phyloP scores from a whole-genome alignment of 2,329 filamentous ascomycete genomes.

The Trichoderma sp. region DNA sequence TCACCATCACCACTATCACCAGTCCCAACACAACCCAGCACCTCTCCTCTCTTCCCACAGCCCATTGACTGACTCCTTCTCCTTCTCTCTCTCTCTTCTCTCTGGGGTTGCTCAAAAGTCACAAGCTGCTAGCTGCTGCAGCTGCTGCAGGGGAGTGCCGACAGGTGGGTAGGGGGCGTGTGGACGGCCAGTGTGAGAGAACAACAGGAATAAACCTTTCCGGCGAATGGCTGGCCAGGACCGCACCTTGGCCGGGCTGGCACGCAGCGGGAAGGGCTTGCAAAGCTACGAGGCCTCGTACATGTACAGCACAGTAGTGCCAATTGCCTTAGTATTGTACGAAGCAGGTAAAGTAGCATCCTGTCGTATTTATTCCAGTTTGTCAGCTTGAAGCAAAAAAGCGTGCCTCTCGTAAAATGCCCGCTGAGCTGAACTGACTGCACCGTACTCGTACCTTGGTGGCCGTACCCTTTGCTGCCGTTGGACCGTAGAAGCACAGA shows the following conservation, averaged over 20 bases:
- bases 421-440: background rate
- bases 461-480: background rate
- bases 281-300: background rate
- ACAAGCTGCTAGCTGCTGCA: background rate
- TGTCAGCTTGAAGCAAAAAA: background rate
- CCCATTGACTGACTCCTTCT: background rate
- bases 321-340: background rate
- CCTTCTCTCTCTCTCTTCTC: background rate
- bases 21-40: background rate
- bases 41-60: background rate
- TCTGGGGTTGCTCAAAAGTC: background rate
- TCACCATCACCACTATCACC: background rate
- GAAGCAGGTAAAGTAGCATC: background rate
- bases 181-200: background rate
- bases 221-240: conserved; percentile 3
- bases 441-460: background rate
- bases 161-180: background rate
- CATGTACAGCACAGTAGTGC: background rate
- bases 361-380: background rate
- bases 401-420: background rate
- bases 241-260: conserved; percentile 1
- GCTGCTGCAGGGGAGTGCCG: conserved; percentile 19
- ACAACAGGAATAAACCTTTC: background rate
- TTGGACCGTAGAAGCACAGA: background rate
- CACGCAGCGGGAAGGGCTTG: conserved; percentile 9